Evolutionary conservation across 1,284 basidiomycete genomes (phyloP).

Genomic region (Fistulina hepatica): DNA sequence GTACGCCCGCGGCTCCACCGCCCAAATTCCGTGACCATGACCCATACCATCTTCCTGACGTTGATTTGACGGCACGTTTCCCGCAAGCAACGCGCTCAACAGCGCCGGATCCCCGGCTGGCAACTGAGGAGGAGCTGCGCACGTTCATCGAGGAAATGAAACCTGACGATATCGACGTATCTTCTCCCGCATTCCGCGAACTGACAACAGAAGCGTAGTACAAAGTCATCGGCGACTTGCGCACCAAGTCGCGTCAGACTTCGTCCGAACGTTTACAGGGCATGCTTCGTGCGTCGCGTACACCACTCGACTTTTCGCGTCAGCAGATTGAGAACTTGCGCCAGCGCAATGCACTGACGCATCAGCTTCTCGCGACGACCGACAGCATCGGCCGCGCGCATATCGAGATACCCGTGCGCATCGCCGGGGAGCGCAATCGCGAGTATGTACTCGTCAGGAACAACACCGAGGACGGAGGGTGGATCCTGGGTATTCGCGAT

Average conservation of each 20-base stretch:
- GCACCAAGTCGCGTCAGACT: constrained; percentile 88
- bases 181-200: constrained; percentile 82
- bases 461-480: constrained; percentile 77
- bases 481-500: constrained; percentile 85
- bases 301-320: constrained; percentile 90
- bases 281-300: constrained; percentile 76
- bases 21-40: constrained; percentile 69
- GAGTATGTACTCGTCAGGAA: constrained; percentile 94
- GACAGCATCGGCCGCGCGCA: constrained; percentile 88
- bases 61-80: constrained; percentile 51
- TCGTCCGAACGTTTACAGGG: constrained; percentile 85
- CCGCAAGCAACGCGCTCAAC: constrained; percentile 45
- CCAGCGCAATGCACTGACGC: constrained; percentile 86
- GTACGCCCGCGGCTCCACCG: constrained; percentile 39
- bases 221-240: constrained; percentile 94
- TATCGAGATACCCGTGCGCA: constrained; percentile 82
- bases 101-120: constrained; percentile 78
- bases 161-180: constrained; percentile 85
- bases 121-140: constrained; percentile 87
- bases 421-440: constrained; percentile 89
- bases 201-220: constrained; percentile 96
- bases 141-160: constrained; percentile 88
- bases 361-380: constrained; percentile 89
- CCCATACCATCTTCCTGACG: constrained; percentile 72
- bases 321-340: constrained; percentile 88